Conservation (phyloP, 2,329 filamentous ascomycete genomes). For the Sporothrix pseudoabietina region DNA sequence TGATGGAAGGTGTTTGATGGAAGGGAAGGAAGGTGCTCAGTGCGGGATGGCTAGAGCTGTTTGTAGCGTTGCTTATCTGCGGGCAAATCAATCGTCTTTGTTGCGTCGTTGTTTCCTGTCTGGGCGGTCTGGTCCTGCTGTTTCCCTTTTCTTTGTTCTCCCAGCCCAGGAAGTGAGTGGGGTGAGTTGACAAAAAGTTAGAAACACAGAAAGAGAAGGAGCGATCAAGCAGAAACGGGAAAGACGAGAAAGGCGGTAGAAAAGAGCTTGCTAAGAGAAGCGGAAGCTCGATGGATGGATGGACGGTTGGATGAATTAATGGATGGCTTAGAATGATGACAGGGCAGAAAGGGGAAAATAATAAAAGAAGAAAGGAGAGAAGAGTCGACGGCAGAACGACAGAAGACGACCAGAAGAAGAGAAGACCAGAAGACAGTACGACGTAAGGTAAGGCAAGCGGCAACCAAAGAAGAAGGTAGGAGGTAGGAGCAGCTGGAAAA, state of each 20-base stretch:
- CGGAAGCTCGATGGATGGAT: not conserved
- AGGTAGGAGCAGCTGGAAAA: not conserved
- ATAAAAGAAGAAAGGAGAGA: not conserved
- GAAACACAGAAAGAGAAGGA: slow-evolving; percentile 9
- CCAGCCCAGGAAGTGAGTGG: slow-evolving; percentile 9
- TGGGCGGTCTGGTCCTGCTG: slow-evolving; percentile 14
- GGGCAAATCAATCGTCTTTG: slow-evolving; percentile 15
- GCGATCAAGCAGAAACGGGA: not conserved
- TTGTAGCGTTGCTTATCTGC: slow-evolving; percentile 17
- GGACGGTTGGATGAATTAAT: not conserved
- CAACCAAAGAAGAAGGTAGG: slow-evolving; percentile 6
- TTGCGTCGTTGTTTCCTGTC: slow-evolving; percentile 17
- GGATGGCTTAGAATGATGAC: not conserved
- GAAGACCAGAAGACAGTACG: too few species aligned
- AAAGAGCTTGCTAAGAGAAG: not conserved
- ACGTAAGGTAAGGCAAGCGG: slow-evolving; percentile 23
- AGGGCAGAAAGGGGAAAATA: not conserved
- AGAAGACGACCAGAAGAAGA: not conserved
- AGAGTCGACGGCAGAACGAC: not conserved
- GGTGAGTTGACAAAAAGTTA: not conserved
- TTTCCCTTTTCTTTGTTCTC: slow-evolving; percentile 29
- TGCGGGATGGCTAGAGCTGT: slow-evolving; percentile 4
- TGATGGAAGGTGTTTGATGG: not conserved
- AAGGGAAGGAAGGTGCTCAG: not conserved
- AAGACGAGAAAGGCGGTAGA: not conserved